Evolutionary conservation across 345 rosid species (phyloP).

Genomic region (Arabidopsis arenosa): DNA sequence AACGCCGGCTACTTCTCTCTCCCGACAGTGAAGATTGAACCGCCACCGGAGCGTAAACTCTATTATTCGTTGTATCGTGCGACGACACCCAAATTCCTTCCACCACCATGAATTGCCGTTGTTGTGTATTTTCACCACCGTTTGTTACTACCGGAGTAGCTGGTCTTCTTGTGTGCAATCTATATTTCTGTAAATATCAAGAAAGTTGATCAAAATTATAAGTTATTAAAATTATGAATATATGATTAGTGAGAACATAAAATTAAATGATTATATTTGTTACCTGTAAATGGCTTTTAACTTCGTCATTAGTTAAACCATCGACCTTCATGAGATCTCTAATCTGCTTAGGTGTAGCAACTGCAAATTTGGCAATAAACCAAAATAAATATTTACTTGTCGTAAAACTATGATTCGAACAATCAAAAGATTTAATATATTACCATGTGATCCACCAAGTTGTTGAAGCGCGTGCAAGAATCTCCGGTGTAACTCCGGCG

Average conservation of each 20-base stretch:
- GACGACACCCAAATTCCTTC: slow-evolving; percentile 89
- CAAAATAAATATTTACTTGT: neutral
- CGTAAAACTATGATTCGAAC: neutral
- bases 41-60: slow-evolving; percentile 63
- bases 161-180: slow-evolving; percentile 85
- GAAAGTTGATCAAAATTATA: neutral
- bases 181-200: slow-evolving; percentile 67
- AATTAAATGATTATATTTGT: neutral
- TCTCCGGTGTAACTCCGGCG: slow-evolving; percentile 86
- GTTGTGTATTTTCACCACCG: slow-evolving; percentile 51
- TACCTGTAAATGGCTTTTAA: slow-evolving; percentile 98
- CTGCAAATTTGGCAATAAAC: slow-evolving; percentile 46
- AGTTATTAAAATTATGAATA: neutral
- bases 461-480: slow-evolving; percentile 87
- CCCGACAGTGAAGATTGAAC: slow-evolving; percentile 49
- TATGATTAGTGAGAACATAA: neutral
- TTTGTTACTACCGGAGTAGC: slow-evolving; percentile 40
- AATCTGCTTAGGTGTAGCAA: slow-evolving; percentile 91
- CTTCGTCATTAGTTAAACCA: slow-evolving; percentile 93
- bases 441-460: slow-evolving; percentile 92
- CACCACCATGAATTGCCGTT: slow-evolving; percentile 79
- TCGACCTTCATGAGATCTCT: slow-evolving; percentile 96
- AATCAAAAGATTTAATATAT: neutral
- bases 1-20: slow-evolving; percentile 53
- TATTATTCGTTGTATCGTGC: slow-evolving; percentile 41